Conservation (phyloP, 768 basidiomycete species). For the Russula earlei region DNA sequence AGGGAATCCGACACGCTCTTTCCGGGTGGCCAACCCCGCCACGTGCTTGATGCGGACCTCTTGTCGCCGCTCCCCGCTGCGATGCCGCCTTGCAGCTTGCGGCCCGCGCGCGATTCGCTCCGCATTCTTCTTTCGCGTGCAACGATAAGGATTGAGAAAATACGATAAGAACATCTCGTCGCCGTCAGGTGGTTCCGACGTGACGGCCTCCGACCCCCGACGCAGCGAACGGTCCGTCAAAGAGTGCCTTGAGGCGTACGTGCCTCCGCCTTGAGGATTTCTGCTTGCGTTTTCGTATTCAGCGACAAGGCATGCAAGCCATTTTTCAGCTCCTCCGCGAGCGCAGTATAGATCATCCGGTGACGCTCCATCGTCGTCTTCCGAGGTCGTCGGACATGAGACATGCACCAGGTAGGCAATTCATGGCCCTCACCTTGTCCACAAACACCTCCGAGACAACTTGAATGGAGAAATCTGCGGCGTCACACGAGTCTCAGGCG, state of each 20-base stretch:
- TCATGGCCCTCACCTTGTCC: conserved; percentile 48
- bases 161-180: too few relatives aligned
- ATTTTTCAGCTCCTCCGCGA: conserved; percentile 58
- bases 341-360: conserved; percentile 63
- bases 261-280: conserved; percentile 23
- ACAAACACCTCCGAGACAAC: conserved; percentile 64
- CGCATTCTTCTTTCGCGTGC: too few relatives aligned
- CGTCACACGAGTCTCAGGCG: conserved; percentile 1
- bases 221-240: conserved; percentile 2
- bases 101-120: too few relatives aligned
- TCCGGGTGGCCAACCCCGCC: not conserved
- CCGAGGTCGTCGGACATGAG: conserved; percentile 6
- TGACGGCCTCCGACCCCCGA: not conserved
- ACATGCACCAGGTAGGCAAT: not conserved
- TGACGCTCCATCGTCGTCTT: conserved; percentile 75
- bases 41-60: conserved; percentile 3
- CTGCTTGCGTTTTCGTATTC: conserved; percentile 61
- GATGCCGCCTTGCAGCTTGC: too few relatives aligned
- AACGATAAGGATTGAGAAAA: too few relatives aligned
- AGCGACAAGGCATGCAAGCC: conserved; percentile 74
- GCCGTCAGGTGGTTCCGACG: too few relatives aligned
- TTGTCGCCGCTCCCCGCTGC: too few relatives aligned
- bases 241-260: conserved; percentile 15
- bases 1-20: conserved; percentile 3
- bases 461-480: conserved; percentile 64